Evolutionary conservation across 768 basidiomycete genomes (phyloP), one percentile per base, ranked within the genome.

Genomic region (Leccinum uliginosum): DNA sequence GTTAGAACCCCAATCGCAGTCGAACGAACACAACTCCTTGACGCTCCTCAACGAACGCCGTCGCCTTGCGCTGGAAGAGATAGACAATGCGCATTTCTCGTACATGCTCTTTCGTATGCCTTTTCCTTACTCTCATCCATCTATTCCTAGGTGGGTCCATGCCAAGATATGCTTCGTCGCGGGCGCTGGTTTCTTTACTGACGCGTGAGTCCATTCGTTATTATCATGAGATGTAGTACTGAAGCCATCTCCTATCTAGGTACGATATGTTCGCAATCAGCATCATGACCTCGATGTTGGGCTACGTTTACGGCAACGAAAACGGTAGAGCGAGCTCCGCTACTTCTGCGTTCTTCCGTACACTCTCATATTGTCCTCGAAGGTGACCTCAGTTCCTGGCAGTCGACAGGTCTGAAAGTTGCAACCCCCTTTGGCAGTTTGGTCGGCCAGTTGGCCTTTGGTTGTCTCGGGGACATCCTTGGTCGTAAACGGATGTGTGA

Each of bases 231-330:
- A 38, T 43, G 40, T 21, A 21, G 11, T 21, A 21, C 40, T 19
- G 21, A 19, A 24, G 9, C 24, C 57, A n/a, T 64, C 45, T n/a
- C 48, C 30, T 48, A 51, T 38, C 51, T 35, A 71, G 70, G 32
- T 91, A 91, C 63, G 91, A 93, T 61, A 84, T 93, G 58, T 96
- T 95, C 67, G 87, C 90, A 11, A 93, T 95, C 70, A 91, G 87
- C 71, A 89, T 94, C 49, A 86, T 86, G 0, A 83, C 86, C 0
- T 80, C 79, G 0, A 94, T 95, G 90, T 71, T 95, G 57, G 91
- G 89, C 11, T 90, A 89, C 64, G 85, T 94, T 47, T 93, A 91
- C 51, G 83, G 66, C 1, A 23, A 83, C 55, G 58, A 71, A 14
- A 54, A 56, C 35, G 61, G 63, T 63, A 48, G 23, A 27, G 51